Evolutionary conservation across 2,329 filamentous ascomycete genomes (phyloP).

Genomic region (Microdochium bolleyi): DNA sequence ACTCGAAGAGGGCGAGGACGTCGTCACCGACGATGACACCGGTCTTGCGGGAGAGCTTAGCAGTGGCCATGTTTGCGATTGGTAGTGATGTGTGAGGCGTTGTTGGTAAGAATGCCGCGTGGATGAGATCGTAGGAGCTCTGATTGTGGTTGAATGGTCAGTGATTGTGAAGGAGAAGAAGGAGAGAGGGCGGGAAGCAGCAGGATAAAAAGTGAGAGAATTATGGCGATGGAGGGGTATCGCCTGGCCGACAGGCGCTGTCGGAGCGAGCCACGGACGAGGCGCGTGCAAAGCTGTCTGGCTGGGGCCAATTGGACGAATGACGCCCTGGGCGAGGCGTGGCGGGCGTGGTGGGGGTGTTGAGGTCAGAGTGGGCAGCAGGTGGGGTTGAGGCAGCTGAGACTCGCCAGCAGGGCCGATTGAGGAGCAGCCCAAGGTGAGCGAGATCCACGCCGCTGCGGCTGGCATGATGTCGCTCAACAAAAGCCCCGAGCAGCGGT

Average conservation of each 20-base stretch:
- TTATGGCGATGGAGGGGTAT: background rate
- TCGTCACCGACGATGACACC: constrained; percentile 48
- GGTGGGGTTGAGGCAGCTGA: background rate
- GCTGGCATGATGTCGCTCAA: background rate
- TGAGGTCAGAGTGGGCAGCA: background rate
- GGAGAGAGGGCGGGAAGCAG: background rate
- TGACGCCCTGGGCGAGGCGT: background rate
- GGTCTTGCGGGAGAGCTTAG: constrained; percentile 39
- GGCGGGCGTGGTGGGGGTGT: background rate
- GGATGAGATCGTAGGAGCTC: background rate
- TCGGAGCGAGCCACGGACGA: background rate
- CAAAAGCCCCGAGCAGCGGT: background rate
- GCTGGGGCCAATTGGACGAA: background rate
- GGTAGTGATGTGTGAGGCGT: background rate
- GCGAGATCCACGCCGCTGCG: background rate
- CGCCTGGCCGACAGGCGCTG: background rate
- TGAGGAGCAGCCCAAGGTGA: background rate
- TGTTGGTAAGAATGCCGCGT: background rate
- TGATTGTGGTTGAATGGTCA: background rate
- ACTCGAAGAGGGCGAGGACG: constrained; percentile 67
- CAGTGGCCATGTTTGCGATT: constrained; percentile 1
- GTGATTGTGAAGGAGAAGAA: background rate
- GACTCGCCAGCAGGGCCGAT: background rate
- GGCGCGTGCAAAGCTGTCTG: background rate
- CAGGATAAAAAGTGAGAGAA: background rate